phyloP scores from a whole-genome alignment of 208 protist species.

The Strigomonas galati region DNA sequence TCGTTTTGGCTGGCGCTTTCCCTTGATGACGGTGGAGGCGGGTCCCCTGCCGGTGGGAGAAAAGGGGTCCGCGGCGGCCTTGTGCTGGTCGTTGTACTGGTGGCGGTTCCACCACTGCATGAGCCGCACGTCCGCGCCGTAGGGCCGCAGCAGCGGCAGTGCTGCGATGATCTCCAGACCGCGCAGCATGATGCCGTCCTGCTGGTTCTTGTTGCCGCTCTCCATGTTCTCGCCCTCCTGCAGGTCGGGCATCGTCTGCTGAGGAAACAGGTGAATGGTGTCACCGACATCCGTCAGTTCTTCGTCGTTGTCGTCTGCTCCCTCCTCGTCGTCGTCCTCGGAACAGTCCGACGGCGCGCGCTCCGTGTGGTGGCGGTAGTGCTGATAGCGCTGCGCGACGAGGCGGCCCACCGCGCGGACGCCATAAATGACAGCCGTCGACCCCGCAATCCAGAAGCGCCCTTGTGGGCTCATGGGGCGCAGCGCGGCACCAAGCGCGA shows the following conservation, averaged over 20 bases:
- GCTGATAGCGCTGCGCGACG: constrained; percentile 10
- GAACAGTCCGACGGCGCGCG: constrained; percentile 26
- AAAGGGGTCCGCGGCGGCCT: background rate
- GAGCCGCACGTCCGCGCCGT: constrained; percentile 54
- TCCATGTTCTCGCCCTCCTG: constrained; percentile 26
- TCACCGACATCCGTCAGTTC: background rate
- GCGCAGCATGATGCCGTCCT: constrained; percentile 59
- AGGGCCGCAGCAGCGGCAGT: constrained; percentile 57
- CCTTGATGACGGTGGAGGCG: background rate
- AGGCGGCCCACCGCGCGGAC: background rate
- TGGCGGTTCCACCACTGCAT: constrained; percentile 62
- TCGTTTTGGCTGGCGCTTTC: background rate
- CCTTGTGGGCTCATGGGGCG: constrained; percentile 13
- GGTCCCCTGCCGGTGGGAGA: too few species aligned
- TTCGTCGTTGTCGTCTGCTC: constrained; percentile 19
- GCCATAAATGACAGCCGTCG: constrained; percentile 1
- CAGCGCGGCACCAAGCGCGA: constrained; percentile 23
- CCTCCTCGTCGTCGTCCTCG: constrained; percentile 23
- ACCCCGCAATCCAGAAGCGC: constrained; percentile 8
- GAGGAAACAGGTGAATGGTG: background rate
- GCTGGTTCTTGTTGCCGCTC: constrained; percentile 16
- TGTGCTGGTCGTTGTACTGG: constrained; percentile 23
- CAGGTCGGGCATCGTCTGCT: background rate
- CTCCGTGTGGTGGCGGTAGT: constrained; percentile 12
- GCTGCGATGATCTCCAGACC: constrained; percentile 65